Percentiles rank a stretch among this genome's conserved stretches.
These are phyloP conservation scores for Stropharia rugosoannulata DNA, from an alignment of 768 basidiomycete species.

Conservation along the genomic window DNA sequence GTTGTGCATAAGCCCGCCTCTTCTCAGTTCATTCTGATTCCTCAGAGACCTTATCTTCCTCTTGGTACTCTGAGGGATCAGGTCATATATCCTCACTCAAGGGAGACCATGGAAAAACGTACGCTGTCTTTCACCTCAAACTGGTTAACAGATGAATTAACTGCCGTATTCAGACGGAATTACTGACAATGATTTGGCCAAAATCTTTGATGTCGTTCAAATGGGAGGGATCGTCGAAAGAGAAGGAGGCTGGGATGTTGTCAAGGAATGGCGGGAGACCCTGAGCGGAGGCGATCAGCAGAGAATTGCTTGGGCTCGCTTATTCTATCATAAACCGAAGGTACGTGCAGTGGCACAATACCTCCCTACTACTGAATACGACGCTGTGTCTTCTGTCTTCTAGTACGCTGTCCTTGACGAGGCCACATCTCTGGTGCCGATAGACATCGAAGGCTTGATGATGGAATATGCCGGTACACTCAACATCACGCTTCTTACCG, in stretches of 20 bases:
- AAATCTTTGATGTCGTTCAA: slow-evolving; percentile 74
- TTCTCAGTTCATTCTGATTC: slow-evolving; percentile 89
- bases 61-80: slow-evolving; percentile 94
- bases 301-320: slow-evolving; percentile 93
- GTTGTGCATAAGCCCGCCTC: slow-evolving; percentile 88
- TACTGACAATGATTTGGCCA: slow-evolving; percentile 72
- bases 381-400: not conserved
- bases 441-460: slow-evolving; percentile 91
- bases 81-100: slow-evolving; percentile 91
- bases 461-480: slow-evolving; percentile 88
- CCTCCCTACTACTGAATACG: not conserved
- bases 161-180: slow-evolving; percentile 48
- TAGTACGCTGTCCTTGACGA: slow-evolving; percentile 97
- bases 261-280: slow-evolving; percentile 92
- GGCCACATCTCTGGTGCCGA: slow-evolving; percentile 91
- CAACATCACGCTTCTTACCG: slow-evolving; percentile 90
- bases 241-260: slow-evolving; percentile 93
- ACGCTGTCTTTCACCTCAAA: slow-evolving; percentile 26
- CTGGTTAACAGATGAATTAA: not conserved
- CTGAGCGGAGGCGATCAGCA: slow-evolving; percentile 96
- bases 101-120: slow-evolving; percentile 77
- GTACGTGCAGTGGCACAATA: slow-evolving; percentile 32
- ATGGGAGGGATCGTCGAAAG: slow-evolving; percentile 87
- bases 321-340: slow-evolving; percentile 96
- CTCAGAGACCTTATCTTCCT: slow-evolving; percentile 94